These are phyloP conservation scores for Suillus occidentalis DNA, from an alignment of 768 basidiomycete species.

Conservation along the genomic window DNA sequence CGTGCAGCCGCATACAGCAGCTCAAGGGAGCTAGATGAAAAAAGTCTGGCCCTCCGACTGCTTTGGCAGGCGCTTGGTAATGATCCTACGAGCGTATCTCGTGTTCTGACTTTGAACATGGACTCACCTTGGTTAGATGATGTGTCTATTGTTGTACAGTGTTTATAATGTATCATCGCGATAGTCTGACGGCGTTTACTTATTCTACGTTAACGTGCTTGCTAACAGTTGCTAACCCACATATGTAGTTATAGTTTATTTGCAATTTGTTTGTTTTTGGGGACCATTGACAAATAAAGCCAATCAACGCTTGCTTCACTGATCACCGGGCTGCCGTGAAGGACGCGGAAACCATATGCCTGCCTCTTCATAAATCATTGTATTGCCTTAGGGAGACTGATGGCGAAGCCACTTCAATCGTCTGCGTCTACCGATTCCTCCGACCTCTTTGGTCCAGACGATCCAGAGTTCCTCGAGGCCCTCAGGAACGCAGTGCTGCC, in stretches of 20 bases:
- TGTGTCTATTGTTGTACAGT: slow-evolving; percentile 64
- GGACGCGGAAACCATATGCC: neutral
- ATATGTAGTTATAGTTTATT: slow-evolving; percentile 9
- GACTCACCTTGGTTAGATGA: slow-evolving; percentile 69
- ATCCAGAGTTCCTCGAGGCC: slow-evolving; percentile 52
- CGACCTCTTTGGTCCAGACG: slow-evolving; percentile 57
- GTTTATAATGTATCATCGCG: slow-evolving; percentile 33
- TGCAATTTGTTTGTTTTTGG: slow-evolving; percentile 10
- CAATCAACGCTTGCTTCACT: slow-evolving; percentile 12
- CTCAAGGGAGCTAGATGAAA: slow-evolving; percentile 17
- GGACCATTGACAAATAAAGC: slow-evolving; percentile 10
- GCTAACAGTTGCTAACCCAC: slow-evolving; percentile 10
- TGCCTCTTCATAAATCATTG: neutral
- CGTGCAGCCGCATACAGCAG: neutral
- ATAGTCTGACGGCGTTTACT: neutral
- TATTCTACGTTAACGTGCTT: slow-evolving; percentile 4
- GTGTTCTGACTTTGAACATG: slow-evolving; percentile 63
- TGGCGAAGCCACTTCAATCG: slow-evolving; percentile 6
- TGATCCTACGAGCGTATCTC: slow-evolving; percentile 52
- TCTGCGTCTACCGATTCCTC: slow-evolving; percentile 38
- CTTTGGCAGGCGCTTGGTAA: slow-evolving; percentile 60
- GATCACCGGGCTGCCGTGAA: neutral
- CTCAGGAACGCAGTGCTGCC: slow-evolving; percentile 46
- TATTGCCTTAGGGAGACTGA: neutral
- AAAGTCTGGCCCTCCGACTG: slow-evolving; percentile 51